Conservation (phyloP, 345 rosid genomes). For the Hibiscus syriacus region DNA sequence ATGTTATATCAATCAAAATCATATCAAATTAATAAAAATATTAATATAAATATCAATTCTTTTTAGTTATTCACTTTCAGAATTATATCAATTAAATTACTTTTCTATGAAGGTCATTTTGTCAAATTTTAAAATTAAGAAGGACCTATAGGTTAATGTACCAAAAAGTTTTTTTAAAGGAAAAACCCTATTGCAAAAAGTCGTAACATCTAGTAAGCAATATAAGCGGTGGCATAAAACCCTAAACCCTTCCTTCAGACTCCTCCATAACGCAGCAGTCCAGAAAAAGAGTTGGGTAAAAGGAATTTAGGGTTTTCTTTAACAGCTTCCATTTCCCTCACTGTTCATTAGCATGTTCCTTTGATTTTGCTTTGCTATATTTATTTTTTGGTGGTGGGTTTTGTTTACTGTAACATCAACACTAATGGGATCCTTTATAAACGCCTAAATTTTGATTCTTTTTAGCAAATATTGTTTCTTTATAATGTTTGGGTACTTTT, state of each 20-base stretch:
- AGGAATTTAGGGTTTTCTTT: neutral
- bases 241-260: neutral
- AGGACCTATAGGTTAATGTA: too few relatives aligned
- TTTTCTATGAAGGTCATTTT: too few relatives aligned
- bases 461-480: slow-evolving; percentile 22
- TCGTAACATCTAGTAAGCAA: neutral
- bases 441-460: neutral
- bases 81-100: too few relatives aligned
- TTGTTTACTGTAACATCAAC: neutral
- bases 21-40: too few relatives aligned
- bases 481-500: neutral
- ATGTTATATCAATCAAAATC: too few relatives aligned
- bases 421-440: neutral
- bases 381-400: neutral
- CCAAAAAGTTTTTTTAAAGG: too few relatives aligned
- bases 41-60: too few relatives aligned
- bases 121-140: too few relatives aligned
- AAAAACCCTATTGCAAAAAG: neutral
- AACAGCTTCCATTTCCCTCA: neutral
- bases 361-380: neutral
- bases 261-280: neutral
- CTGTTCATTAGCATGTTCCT: neutral
- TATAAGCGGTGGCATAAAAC: neutral
- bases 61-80: too few relatives aligned
- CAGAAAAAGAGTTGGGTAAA: neutral